Evolutionary conservation across 441 rosid species (phyloP), one percentile per base, ranked within the genome.

Genomic region (Arabidopsis hybrid): DNA sequence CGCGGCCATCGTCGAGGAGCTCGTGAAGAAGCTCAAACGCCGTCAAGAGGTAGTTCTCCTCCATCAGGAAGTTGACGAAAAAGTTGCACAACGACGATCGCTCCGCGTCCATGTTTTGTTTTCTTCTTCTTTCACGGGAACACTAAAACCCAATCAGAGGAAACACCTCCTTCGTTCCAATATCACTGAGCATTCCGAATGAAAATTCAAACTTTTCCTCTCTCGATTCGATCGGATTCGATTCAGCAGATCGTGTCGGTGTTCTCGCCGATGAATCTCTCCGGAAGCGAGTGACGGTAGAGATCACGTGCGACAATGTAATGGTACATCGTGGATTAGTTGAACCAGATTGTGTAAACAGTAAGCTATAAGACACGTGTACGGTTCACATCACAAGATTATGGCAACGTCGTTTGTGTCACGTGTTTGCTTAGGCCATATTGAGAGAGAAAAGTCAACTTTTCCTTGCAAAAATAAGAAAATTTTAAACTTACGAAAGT

Each of bases 1-100:
- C 99, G 81, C 96, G 88, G 63, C 97, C 99, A 58, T 94, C 97
- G 55, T 92, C 99, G 42, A 92, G 91, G 69, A 94, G 97, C 87
- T 94, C 97, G 72, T 92, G 99, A 36, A 94, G 89, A 67, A 94
- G 86, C 82, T 92, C 99, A 79, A 94, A 94, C 50, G 99, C 99
- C 74, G 97, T 90, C 59, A 92, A 78, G 66, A 90, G 78, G 82
- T 92, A 92, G 78, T 94, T 92, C 87, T 92, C 99, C 74, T 94
- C 97, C 75, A 94, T 76, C 82, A 92, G 79, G 88, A 92, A 94
- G 87, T 94, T 94, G 78, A 94, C 99, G 50, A 89, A 96, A 82
- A 95, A 94, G 79, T 94, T 94, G 85, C 97, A 94, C 78, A 92
- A 80, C 67, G 99, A 92, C 75, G 99, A 92, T 79, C 95, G 85